These are phyloP conservation scores for Tuber brumale DNA, from an alignment of 495 filamentous ascomycete genomes.

Conservation along the genomic window DNA sequence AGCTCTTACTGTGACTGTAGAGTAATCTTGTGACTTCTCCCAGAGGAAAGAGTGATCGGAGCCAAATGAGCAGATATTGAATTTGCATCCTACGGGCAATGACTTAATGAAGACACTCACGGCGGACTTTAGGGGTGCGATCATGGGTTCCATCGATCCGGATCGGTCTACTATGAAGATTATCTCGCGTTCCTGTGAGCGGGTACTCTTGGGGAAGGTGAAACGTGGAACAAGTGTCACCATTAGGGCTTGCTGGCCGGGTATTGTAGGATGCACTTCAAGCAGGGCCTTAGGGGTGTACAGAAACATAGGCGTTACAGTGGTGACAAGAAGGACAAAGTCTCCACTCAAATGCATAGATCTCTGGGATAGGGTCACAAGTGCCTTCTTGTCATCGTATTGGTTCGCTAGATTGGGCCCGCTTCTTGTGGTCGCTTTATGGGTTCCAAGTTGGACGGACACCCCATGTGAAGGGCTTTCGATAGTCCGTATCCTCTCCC, in stretches of 20 bases:
- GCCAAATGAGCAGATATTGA: conserved; percentile 71
- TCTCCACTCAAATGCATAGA: conserved; percentile 48
- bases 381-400: conserved; percentile 52
- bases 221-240: conserved; percentile 60
- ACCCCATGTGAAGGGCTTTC: conserved; percentile 61
- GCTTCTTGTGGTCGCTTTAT: conserved; percentile 40
- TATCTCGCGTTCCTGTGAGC: conserved; percentile 50
- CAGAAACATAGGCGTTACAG: conserved; percentile 45
- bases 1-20: conserved; percentile 46
- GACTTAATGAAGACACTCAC: conserved; percentile 61
- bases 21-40: conserved; percentile 52
- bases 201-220: conserved; percentile 45
- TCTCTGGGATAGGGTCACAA: conserved; percentile 52
- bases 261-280: conserved; percentile 56
- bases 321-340: conserved; percentile 53
- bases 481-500: conserved; percentile 52
- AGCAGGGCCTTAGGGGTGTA: conserved; percentile 55
- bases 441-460: conserved; percentile 49
- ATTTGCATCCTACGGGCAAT: conserved; percentile 58
- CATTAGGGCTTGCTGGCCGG: conserved; percentile 59
- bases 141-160: conserved; percentile 57
- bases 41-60: conserved; percentile 52
- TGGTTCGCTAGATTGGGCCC: conserved; percentile 41
- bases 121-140: conserved; percentile 51
- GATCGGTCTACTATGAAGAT: conserved; percentile 64